Base-by-base conservation (phyloP, 768 basidiomycete species). In the Kockovaella imperatae region DNA sequence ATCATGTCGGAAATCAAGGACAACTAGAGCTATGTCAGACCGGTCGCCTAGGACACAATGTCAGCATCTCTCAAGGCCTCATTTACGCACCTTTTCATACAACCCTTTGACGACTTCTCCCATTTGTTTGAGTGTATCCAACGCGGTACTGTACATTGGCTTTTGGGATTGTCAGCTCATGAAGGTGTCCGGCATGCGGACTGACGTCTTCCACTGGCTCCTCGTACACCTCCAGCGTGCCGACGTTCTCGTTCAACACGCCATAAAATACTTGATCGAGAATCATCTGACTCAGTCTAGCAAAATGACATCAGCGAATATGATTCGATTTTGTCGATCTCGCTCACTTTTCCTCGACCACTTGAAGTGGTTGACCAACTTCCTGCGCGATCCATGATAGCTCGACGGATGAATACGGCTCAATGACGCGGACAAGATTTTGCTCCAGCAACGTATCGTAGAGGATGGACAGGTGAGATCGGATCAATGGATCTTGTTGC, bases 401-500 rank as follows among this genome's bases (percentile, higher is more conserved):
- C 72, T 97, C 90, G 14, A 99, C 86, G 6, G 86, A 79, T 8
- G 83, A 86, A 71, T 93, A 99, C 1, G 91, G 93, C 74, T 99
- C 93, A 20, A 97, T 87, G 56, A 96, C 91, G 28, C 93, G 78
- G 25, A 96, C 75, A 5, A 99, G 75, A 70, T 99, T 99, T 70
- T 97, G 93, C 67, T 95, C 87, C 8, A 99, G 79, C 1, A 99
- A 77, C 2, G 89, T 96, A 68, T 99, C 95, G 72, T 97, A 99
- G 21, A 99, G 74, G 8, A 86, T 83, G 0, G 89, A 82, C 24
- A 99, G 82, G 66, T 99, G 93, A 8, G 88, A 87, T 41, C 90
- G 84, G 69, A 97, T 95, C 4, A 91, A 90, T 1, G 86, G 84
- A 73, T 99, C 93, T 17, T 87, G 87, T 4, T 89, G 89, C 17